Evolutionary conservation across 2,329 filamentous ascomycete genomes (phyloP), one percentile per base, ranked within the genome.

Genomic region (Zymoseptoria passerinii): DNA sequence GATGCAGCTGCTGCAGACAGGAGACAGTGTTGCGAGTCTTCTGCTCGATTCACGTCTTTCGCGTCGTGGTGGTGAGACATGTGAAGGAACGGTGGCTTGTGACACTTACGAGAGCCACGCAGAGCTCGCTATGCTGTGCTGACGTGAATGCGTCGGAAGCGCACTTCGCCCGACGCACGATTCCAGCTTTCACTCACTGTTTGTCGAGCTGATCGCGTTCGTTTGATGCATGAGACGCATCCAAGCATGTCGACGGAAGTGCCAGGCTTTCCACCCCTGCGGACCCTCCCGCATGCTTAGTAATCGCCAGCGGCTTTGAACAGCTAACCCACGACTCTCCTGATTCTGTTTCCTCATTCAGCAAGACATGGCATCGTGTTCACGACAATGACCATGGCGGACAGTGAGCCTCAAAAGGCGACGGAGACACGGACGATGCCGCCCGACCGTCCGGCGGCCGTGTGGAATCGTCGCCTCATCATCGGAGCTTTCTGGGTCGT

Each of bases 401-500:
- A 19, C 1, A 52, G 48, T 4, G 55, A 49, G 13, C 18, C 28
- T 6, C 23, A 50, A 20, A 7, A 40, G 8, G 23, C 50, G 2
- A 28, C 48, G 9, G 13, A 28, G 28, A 19, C 59, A 8, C 19
- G 50, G 2, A 55, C 56, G 28, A n/a, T 50, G 20, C 90, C 92
- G 44, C 86, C 90, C 28, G 92, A 97, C 77, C 87, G 84, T 63
- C 76, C 82, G 19, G 80, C 86, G 65, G 85, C 87, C 63, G 78
- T 87, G 54, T 83, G 82, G 70, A 83, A 87, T 58, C 86, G 94
- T 56, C 83, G 84, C 52, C 79, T 80, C 62, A 87, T 97, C 54
- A 85, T 99, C 62, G 73, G 89, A 61, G 92, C 92, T 8, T 97
- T 96, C 74, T 99, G 94, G 94, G 78, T 85, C 4, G 84, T 97